Evolutionary conservation across 345 rosid species (phyloP), one percentile per base, ranked within the genome.

Genomic region (Salix arbutifolia): DNA sequence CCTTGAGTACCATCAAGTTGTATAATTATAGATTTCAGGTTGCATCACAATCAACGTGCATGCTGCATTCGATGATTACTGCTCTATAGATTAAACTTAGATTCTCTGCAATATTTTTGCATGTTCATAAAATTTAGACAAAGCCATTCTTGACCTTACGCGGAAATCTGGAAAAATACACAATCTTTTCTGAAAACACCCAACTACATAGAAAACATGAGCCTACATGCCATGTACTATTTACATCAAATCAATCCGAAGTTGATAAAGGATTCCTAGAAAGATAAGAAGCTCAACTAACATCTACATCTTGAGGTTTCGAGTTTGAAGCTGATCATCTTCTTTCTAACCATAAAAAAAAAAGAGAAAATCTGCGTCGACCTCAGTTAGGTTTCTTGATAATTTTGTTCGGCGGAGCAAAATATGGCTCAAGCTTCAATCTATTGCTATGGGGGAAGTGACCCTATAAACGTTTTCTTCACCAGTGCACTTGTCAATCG

Each of bases 381-480:
- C 53, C 50, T 11, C 18, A 46, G 14, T 13, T 13, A 46, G 50
- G 50, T 0, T 3, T 6, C 17, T 14, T 0, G 5, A 46, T 4
- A 46, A 1, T 4, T 46, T 3, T 46, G 50, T 4, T 46, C 17
- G 17, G 50, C 4, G 50, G 18, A 44, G 17, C 50, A 44, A 13
- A 12, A 44, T 44, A 44, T 13, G 14, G 16, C 65, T 62, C 38
- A 33, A 16, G 60, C 78, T 56, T 62, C 65, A 33, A 80, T 81
- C 56, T 23, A 67, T 18, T 73, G 66, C 31, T 8, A 26, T 66
- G 5, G 84, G 73, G 5, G 76, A 69, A 65, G 79, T 80, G 75
- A 88, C 65, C 74, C 90, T 81, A 33, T 82, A 88, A 25, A 86
- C 86, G 80, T 89, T 89, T 70, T 87, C 90, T n/a, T 89, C 91